A percentile compares a stretch with the other conserved stretches of the same genome.
phyloP scores from a whole-genome alignment of 1,284 basidiomycete species.

The Irpex sp. region DNA sequence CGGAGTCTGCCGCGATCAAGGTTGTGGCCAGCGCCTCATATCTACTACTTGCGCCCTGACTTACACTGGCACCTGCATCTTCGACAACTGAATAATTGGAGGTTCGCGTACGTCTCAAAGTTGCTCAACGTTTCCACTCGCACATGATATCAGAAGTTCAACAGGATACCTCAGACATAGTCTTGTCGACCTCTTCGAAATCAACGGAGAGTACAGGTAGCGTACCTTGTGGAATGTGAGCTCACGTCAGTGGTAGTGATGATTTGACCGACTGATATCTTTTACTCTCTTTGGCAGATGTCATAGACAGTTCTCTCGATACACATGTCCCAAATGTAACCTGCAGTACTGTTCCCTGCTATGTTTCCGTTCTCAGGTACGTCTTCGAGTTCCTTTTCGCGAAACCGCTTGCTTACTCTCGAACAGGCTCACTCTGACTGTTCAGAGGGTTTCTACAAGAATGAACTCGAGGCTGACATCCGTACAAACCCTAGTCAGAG shows the following conservation, averaged over 20 bases:
- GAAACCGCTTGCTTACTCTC: neutral
- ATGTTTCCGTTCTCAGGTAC: constrained; percentile 71
- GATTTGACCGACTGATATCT: constrained; percentile 4
- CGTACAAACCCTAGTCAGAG: constrained; percentile 46
- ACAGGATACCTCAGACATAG: neutral
- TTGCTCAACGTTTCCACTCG: neutral
- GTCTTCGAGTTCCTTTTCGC: constrained; percentile 14
- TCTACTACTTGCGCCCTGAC: neutral
- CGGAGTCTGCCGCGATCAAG: neutral
- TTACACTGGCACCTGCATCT: neutral
- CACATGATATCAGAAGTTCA: neutral
- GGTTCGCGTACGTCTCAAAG: neutral
- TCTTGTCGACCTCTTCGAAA: neutral
- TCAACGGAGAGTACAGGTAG: constrained; percentile 16
- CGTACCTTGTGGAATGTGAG: constrained; percentile 34
- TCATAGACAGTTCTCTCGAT: constrained; percentile 66
- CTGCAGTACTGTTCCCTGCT: constrained; percentile 71
- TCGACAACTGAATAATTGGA: neutral
- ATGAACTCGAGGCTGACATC: constrained; percentile 61
- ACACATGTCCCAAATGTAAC: constrained; percentile 78
- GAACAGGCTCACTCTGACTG: constrained; percentile 58
- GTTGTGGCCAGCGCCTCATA: neutral
- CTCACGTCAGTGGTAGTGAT: neutral
- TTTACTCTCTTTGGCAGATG: constrained; percentile 44
- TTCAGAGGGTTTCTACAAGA: constrained; percentile 72